phyloP scores from a whole-genome alignment of 768 basidiomycete species.

The Butyriboletus loyo region DNA sequence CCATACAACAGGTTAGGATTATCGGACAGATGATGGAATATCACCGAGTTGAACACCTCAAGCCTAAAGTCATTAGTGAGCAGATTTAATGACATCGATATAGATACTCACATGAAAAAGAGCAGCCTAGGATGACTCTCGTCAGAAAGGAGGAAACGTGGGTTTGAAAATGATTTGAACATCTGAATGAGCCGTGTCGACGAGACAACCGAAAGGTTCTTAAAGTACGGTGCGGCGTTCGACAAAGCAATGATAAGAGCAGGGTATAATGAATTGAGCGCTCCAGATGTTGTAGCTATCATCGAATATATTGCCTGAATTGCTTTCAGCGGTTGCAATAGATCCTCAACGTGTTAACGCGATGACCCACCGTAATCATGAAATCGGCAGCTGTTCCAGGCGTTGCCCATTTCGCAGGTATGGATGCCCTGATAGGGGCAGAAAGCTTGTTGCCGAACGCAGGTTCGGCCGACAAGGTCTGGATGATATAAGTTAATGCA shows the following conservation, averaged over 20 bases:
- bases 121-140: constrained; percentile 93
- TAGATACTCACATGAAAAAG: constrained; percentile 73
- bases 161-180: constrained; percentile 88
- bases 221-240: constrained; percentile 85
- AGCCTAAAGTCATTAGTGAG: constrained; percentile 47
- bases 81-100: not conserved
- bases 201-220: constrained; percentile 74
- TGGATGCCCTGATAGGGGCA: constrained; percentile 57
- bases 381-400: constrained; percentile 80
- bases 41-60: constrained; percentile 86
- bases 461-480: constrained; percentile 83
- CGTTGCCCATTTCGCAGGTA: constrained; percentile 76
- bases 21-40: constrained; percentile 72
- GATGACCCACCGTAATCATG: constrained; percentile 70
- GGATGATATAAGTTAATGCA: constrained; percentile 86
- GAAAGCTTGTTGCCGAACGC: constrained; percentile 70
- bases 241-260: constrained; percentile 87
- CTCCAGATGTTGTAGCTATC: constrained; percentile 83
- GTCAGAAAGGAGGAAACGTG: constrained; percentile 85
- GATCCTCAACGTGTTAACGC: not conserved
- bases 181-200: constrained; percentile 85
- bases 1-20: constrained; percentile 90
- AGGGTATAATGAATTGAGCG: constrained; percentile 82
- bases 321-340: constrained; percentile 8
- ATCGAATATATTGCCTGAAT: constrained; percentile 82